These are phyloP conservation scores for Rhypophila decipiens DNA, from an alignment of 495 filamentous ascomycete genomes.

Conservation along the genomic window DNA sequence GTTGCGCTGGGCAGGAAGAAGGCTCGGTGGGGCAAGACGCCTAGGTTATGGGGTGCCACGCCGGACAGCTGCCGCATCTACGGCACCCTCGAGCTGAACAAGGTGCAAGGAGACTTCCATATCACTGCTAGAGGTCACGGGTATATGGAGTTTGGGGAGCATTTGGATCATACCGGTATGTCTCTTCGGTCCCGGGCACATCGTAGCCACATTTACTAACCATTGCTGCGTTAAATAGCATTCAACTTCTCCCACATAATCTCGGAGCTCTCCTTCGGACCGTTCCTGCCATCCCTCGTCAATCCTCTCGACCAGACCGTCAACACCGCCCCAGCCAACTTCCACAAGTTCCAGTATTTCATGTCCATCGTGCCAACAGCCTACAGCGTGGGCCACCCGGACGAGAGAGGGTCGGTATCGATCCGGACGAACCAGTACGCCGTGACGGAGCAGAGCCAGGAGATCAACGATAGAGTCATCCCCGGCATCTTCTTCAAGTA, in stretches of 20 bases:
- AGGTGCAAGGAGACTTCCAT: slow-evolving; percentile 97
- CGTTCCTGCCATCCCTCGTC: slow-evolving; percentile 84
- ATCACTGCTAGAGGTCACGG: slow-evolving; percentile 95
- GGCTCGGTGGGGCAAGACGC: slow-evolving; percentile 65
- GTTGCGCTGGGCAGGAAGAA: slow-evolving; percentile 51
- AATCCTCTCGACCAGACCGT: slow-evolving; percentile 94
- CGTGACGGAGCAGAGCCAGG: slow-evolving; percentile 73
- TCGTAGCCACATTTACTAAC: background rate
- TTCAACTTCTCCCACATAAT: slow-evolving; percentile 99
- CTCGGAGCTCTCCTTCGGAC: slow-evolving; percentile 92
- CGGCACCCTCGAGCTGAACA: slow-evolving; percentile 85
- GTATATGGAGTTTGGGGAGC: slow-evolving; percentile 69
- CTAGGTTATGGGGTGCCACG: slow-evolving; percentile 51
- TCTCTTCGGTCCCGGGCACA: background rate
- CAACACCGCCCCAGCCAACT: slow-evolving; percentile 63
- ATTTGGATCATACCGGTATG: slow-evolving; percentile 79
- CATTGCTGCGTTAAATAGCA: slow-evolving; percentile 32
- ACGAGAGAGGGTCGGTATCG: slow-evolving; percentile 30
- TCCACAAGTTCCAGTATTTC: slow-evolving; percentile 98
- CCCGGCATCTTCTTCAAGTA: slow-evolving; percentile 99
- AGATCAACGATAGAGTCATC: slow-evolving; percentile 61
- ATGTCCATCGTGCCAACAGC: slow-evolving; percentile 93
- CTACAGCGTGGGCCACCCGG: slow-evolving; percentile 59
- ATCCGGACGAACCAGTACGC: slow-evolving; percentile 98
- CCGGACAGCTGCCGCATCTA: slow-evolving; percentile 74